These are phyloP conservation scores for Keithomyces neogunnii DNA, from an alignment of 2,329 filamentous ascomycete species.

Conservation along the genomic window DNA sequence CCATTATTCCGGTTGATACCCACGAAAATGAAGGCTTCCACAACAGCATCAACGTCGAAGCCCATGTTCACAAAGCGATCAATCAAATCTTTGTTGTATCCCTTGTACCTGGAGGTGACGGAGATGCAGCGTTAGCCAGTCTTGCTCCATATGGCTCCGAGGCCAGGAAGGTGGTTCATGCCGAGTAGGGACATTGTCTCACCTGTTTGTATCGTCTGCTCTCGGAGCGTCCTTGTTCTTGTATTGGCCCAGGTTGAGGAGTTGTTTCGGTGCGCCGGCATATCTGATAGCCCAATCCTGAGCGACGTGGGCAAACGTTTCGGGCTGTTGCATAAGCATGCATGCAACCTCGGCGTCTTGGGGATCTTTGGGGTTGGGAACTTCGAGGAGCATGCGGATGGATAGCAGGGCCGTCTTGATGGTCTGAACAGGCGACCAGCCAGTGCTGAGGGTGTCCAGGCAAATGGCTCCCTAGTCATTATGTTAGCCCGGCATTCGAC, in stretches of 20 bases:
- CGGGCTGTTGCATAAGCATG: slow-evolving; percentile 75
- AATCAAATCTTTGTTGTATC: slow-evolving; percentile 78
- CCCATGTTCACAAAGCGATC: slow-evolving; percentile 86
- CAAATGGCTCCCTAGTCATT: slow-evolving; percentile 78
- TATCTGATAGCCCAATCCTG: slow-evolving; percentile 84
- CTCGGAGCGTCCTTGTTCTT: slow-evolving; percentile 21
- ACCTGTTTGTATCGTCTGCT: slow-evolving; percentile 18
- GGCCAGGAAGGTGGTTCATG: not conserved
- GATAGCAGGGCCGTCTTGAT: slow-evolving; percentile 94
- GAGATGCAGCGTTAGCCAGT: not conserved
- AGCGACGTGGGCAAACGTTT: slow-evolving; percentile 72
- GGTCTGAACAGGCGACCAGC: slow-evolving; percentile 93
- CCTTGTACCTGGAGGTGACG: slow-evolving; percentile 56
- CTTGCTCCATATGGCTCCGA: not conserved
- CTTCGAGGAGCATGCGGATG: slow-evolving; percentile 84
- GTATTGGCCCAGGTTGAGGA: slow-evolving; percentile 28
- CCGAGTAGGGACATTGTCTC: slow-evolving; percentile 10
- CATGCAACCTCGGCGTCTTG: slow-evolving; percentile 92
- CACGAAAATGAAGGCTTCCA: slow-evolving; percentile 72
- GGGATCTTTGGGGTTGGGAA: slow-evolving; percentile 90
- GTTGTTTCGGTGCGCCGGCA: slow-evolving; percentile 60
- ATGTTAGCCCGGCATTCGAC: not conserved
- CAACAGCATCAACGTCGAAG: slow-evolving; percentile 79
- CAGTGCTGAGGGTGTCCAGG: slow-evolving; percentile 79
- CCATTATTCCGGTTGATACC: slow-evolving; percentile 74